Evolutionary conservation across 257 asterid species (phyloP).

Genomic region (Solanum virginianum): DNA sequence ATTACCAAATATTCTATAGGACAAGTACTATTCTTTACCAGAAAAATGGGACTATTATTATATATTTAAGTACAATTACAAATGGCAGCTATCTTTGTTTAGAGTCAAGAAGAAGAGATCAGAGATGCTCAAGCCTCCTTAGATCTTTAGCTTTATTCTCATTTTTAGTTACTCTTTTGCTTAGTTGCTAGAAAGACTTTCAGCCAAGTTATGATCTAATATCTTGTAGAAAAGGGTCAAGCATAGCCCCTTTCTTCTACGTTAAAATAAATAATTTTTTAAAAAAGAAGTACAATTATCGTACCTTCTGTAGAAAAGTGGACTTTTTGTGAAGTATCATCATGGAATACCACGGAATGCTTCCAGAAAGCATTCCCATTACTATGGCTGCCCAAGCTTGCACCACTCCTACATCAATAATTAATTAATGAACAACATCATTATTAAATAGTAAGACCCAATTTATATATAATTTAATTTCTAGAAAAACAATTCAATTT

Average conservation of each 20-base stretch:
- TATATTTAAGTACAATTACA: no score
- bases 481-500: neutral
- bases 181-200: no score
- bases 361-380: constrained; percentile 66
- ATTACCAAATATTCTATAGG: neutral
- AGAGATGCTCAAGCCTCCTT: no score
- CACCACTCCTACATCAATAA: constrained; percentile 45
- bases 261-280: no score
- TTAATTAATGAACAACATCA: neutral
- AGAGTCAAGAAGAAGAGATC: no score
- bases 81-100: no score
- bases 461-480: no score
- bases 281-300: neutral
- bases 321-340: constrained; percentile 93
- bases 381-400: constrained; percentile 94
- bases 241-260: no score
- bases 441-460: neutral
- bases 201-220: no score
- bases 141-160: no score
- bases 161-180: no score
- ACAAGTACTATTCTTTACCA: neutral
- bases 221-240: no score
- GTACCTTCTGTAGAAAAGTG: constrained; percentile 61
- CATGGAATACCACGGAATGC: constrained; percentile 87
- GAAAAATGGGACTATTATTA: neutral